phyloP scores from a whole-genome alignment of 345 rosid species.

The Syzygium aromaticum region DNA sequence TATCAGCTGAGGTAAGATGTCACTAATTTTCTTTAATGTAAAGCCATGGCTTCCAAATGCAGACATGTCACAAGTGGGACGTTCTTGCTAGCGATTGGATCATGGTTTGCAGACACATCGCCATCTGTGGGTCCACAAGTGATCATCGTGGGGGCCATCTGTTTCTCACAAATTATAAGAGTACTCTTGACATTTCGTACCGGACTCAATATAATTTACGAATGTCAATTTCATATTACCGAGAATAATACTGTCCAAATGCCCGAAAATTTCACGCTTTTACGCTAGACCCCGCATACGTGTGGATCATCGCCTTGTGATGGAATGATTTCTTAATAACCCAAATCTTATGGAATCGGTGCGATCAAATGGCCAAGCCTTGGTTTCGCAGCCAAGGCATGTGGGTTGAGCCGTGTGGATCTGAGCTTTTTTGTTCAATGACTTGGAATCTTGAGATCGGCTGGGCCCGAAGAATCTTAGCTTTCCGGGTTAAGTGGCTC shows the following conservation, averaged over 20 bases:
- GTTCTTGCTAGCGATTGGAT: too few relatives aligned
- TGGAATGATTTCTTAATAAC: neutral
- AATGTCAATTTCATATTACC: neutral
- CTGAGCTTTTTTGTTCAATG: neutral
- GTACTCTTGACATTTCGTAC: neutral
- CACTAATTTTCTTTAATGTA: neutral
- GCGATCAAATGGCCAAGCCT: neutral
- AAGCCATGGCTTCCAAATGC: neutral
- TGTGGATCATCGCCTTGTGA: neutral
- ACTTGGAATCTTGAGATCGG: neutral
- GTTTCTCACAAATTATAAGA: neutral
- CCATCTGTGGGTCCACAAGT: neutral
- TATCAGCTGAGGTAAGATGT: conserved; percentile 18
- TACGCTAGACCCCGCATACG: neutral
- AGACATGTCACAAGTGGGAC: neutral
- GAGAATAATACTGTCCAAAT: neutral
- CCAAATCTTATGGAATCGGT: neutral
- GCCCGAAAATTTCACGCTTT: neutral
- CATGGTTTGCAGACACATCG: neutral
- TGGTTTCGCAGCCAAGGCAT: neutral
- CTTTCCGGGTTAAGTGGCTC: neutral
- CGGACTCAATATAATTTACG: neutral
- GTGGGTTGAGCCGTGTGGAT: neutral
- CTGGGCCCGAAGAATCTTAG: neutral
- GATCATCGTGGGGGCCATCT: neutral